A percentile compares a stretch with the other conserved stretches of the same genome.
phyloP scores from a whole-genome alignment of 139 green algal genomes.

The Mychonastes homosphaera region DNA sequence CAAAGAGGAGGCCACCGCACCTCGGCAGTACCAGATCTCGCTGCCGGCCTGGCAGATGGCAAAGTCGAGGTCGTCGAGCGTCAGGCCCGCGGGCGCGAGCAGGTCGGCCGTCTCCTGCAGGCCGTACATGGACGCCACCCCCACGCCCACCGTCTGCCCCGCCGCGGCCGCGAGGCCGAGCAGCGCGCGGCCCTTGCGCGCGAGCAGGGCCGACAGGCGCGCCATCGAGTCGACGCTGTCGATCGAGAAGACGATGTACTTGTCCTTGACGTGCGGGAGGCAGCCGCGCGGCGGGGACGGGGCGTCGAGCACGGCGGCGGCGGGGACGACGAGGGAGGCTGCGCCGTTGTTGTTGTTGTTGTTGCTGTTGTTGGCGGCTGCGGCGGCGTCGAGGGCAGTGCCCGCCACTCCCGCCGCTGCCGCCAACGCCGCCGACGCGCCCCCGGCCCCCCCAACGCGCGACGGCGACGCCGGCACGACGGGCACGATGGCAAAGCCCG shows the following conservation, averaged over 20 bases:
- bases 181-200: slow-evolving; percentile 16
- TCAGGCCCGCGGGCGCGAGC: slow-evolving; percentile 16
- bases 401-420: not conserved
- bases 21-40: slow-evolving; percentile 30
- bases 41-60: slow-evolving; percentile 34
- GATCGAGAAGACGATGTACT: slow-evolving; percentile 17
- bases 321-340: not conserved
- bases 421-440: not conserved
- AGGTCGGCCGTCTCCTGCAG: slow-evolving; percentile 11
- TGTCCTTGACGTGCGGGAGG: not conserved
- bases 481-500: not conserved
- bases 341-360: not conserved
- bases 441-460: not conserved
- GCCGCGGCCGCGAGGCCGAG: slow-evolving; percentile 5
- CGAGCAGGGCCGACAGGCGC: slow-evolving; percentile 11
- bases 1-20: no score
- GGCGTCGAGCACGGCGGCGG: not conserved
- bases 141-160: slow-evolving; percentile 4
- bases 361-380: not conserved
- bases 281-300: not conserved
- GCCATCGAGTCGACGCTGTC: slow-evolving; percentile 15
- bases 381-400: not conserved
- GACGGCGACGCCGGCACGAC: no score
- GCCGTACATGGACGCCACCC: slow-evolving; percentile 10
- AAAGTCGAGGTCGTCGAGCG: slow-evolving; percentile 32